Conservation (phyloP, 1,139 yeast species). For the Pichia sp. region DNA sequence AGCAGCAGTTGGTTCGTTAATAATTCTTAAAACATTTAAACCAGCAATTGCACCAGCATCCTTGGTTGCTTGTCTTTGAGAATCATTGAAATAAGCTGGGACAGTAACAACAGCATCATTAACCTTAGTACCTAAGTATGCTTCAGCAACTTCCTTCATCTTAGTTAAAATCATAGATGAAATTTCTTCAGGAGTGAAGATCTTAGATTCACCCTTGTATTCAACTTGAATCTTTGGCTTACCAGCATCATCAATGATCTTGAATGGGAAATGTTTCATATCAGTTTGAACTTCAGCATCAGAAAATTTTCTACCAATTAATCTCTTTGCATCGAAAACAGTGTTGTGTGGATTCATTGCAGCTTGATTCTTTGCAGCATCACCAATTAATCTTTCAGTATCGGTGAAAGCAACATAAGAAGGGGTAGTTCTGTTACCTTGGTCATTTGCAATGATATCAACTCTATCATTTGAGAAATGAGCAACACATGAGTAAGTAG, state of each 20-base stretch:
- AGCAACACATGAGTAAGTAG: constrained; percentile 96
- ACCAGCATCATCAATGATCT: constrained; percentile 73
- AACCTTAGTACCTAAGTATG: constrained; percentile 83
- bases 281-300: constrained; percentile 90
- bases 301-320: constrained; percentile 87
- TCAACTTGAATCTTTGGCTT: constrained; percentile 87
- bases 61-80: constrained; percentile 96
- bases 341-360: constrained; percentile 94
- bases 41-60: constrained; percentile 97
- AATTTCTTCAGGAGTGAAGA: constrained; percentile 93
- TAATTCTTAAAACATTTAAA: constrained; percentile 87
- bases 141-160: constrained; percentile 96
- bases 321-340: constrained; percentile 94
- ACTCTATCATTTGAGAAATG: constrained; percentile 69
- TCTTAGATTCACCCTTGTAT: constrained; percentile 85
- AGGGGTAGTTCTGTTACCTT: constrained; percentile 98
- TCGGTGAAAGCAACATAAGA: constrained; percentile 94
- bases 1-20: constrained; percentile 96
- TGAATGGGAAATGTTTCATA: constrained; percentile 94
- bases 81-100: constrained; percentile 94
- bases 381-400: constrained; percentile 96
- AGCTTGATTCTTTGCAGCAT: constrained; percentile 97
- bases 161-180: constrained; percentile 91
- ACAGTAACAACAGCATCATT: constrained; percentile 91
- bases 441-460: constrained; percentile 94